Evolutionary conservation across 1,284 basidiomycete species (phyloP), one percentile per base, ranked within the genome.

Genomic region (Microbotryomycetes sp.): DNA sequence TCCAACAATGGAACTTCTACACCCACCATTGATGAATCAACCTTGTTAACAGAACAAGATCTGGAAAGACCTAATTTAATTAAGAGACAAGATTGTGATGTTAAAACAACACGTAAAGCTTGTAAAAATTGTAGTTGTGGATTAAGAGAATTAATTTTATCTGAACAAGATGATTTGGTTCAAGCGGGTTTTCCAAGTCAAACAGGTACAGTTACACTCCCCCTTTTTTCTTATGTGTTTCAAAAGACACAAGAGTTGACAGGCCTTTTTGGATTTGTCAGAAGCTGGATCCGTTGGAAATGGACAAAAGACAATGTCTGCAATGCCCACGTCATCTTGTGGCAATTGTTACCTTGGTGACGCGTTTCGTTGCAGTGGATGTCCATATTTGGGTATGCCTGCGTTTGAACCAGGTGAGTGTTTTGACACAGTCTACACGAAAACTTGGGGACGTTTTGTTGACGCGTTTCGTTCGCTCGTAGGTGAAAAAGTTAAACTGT

Each of bases 361-460:
- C 77, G 96, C 94, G 1, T 99, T 99, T 80, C 81, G 94, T 70
- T 99, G 94, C 77, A 87, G 86, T 22, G 85, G 89, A 62, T 99
- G 94, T 76, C 96, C 94, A 29, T 99, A 97, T 77, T 81, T 92
- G 53, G 94, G 94, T 68, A 82, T 98, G 50, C 96, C 96, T 54
- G 91, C 94, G 4, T 98, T 99, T 80, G 90, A 96, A 78, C 94
- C 96, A 1, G 96, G 96, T 58, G 91, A 97, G 80, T 93, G 96
- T 80, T 92, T 97, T 48, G 86, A 92, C 19, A 19, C 36, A 19
- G 19, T 42, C 19, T 19, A 42, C 12, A 19, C 36, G 9, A 9
- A 12, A 19, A 12, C 9, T 42, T 19, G 36, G 19, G 12, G 9
- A 19, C 12, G n/a, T 42, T 12, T 19, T 42, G 36, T 12, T 19